phyloP scores from a whole-genome alignment of 768 basidiomycete genomes.

The Asterophora lycoperdoides region DNA sequence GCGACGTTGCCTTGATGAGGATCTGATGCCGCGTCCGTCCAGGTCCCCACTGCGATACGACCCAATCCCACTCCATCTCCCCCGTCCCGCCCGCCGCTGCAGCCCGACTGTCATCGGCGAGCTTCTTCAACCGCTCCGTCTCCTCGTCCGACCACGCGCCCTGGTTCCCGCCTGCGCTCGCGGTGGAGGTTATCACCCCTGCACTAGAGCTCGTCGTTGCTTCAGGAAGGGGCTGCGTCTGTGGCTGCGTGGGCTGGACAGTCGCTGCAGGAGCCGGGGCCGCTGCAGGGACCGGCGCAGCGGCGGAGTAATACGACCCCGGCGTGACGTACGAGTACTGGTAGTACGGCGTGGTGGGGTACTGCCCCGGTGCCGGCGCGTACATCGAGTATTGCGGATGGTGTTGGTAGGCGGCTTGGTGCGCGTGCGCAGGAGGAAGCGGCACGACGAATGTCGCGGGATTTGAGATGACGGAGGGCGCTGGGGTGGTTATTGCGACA shows the following conservation, averaged over 20 bases:
- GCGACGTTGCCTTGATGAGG: constrained; percentile 71
- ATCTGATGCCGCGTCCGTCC: constrained; percentile 82
- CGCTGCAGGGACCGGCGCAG: not conserved
- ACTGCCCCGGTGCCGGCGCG: constrained; percentile 34
- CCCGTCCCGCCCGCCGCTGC: constrained; percentile 35
- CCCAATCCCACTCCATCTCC: constrained; percentile 78
- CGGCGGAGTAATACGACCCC: constrained; percentile 19
- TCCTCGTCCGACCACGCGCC: constrained; percentile 82
- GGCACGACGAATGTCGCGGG: constrained; percentile 72
- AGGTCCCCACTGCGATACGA: constrained; percentile 69
- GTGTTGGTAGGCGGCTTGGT: constrained; percentile 41
- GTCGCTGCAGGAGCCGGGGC: constrained; percentile 19
- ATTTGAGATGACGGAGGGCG: constrained; percentile 57
- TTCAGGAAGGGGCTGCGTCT: constrained; percentile 14
- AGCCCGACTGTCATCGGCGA: constrained; percentile 65
- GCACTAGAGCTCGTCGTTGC: constrained; percentile 19
- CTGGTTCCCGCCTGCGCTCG: constrained; percentile 43
- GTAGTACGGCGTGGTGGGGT: constrained; percentile 64
- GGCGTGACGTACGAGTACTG: constrained; percentile 35
- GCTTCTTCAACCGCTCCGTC: constrained; percentile 57
- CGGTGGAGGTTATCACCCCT: constrained; percentile 21
- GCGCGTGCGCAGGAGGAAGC: constrained; percentile 33
- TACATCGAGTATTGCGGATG: constrained; percentile 44
- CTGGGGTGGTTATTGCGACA: too few species aligned
- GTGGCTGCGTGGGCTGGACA: not conserved